These are phyloP conservation scores for Amanita molliuscula DNA, from an alignment of 768 basidiomycete genomes.

Conservation along the genomic window DNA sequence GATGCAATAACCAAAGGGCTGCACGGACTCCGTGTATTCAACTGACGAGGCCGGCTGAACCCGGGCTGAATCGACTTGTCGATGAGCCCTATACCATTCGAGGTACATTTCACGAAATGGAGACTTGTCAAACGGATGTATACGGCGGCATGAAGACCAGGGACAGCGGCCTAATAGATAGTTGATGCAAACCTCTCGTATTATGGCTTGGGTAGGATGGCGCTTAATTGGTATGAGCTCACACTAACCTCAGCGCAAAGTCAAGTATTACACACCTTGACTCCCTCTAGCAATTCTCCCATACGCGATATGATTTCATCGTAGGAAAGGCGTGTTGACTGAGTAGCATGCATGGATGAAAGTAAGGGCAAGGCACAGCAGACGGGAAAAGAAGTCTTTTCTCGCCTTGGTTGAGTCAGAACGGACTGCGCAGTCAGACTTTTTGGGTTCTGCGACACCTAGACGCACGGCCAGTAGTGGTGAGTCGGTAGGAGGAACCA, in stretches of 20 bases:
- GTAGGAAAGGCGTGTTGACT: background rate
- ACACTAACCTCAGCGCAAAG: background rate
- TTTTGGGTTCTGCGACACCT: background rate
- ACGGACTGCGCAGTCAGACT: background rate
- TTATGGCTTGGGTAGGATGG: conserved; percentile 16
- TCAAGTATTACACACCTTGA: background rate
- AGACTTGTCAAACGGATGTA: conserved; percentile 20
- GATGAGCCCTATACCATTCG: background rate
- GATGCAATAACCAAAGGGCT: background rate
- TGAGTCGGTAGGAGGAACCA: background rate
- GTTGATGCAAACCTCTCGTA: conserved; percentile 20
- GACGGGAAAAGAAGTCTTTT: background rate
- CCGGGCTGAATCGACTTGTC: background rate
- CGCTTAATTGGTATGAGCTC: conserved; percentile 13
- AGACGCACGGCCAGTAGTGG: background rate
- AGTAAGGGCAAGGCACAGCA: background rate
- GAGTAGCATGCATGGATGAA: background rate
- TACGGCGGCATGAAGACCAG: conserved; percentile 13
- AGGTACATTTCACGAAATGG: background rate
- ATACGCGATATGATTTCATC: background rate
- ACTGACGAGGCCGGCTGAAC: background rate
- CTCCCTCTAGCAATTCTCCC: background rate
- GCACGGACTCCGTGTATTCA: background rate
- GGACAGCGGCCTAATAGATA: conserved; percentile 18
- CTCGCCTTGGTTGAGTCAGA: background rate